Percentiles rank a stretch among this genome's conserved stretches.
phyloP scores from a whole-genome alignment of 2,329 filamentous ascomycete genomes.

The Ceratocystis ficicola region DNA sequence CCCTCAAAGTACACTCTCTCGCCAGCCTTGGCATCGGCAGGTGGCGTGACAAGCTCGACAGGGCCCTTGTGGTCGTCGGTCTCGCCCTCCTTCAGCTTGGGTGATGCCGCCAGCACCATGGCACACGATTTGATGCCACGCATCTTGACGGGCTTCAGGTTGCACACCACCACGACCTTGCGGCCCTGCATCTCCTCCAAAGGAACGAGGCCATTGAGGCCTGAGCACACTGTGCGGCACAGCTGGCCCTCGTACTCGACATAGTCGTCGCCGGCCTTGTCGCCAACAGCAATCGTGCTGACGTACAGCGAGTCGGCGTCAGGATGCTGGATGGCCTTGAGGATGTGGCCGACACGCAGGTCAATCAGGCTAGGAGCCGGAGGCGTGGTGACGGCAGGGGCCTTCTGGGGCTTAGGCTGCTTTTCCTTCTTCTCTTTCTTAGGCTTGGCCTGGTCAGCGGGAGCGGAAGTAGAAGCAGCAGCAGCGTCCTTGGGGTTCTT shows the following conservation, averaged over 20 bases:
- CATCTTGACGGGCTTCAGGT: constrained; percentile 99
- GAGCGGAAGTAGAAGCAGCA: constrained; percentile 28
- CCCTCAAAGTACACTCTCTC: constrained; percentile 89
- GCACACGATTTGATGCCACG: constrained; percentile 64
- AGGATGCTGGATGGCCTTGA: constrained; percentile 89
- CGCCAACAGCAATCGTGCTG: constrained; percentile 88
- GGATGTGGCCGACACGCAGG: constrained; percentile 89
- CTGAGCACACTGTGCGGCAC: constrained; percentile 91
- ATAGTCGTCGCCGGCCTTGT: constrained; percentile 78
- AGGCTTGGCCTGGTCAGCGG: constrained; percentile 34
- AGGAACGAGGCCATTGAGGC: constrained; percentile 82
- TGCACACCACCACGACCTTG: constrained; percentile 91
- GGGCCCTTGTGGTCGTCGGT: constrained; percentile 75
- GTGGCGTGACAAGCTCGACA: constrained; percentile 82
- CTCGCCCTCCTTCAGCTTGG: constrained; percentile 68
- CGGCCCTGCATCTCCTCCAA: constrained; percentile 94
- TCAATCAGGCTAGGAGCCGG: constrained; percentile 81
- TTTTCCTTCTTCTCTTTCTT: constrained; percentile 58
- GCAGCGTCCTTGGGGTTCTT: constrained; percentile 49
- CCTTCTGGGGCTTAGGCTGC: constrained; percentile 60
- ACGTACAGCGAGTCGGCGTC: constrained; percentile 95
- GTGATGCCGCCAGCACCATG: constrained; percentile 94
- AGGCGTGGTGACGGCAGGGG: constrained; percentile 57
- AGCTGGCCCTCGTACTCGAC: constrained; percentile 82
- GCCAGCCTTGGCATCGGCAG: constrained; percentile 64